Base-by-base conservation (phyloP, 129 eudicot genomes). In the Flaveria sonorensis region DNA sequence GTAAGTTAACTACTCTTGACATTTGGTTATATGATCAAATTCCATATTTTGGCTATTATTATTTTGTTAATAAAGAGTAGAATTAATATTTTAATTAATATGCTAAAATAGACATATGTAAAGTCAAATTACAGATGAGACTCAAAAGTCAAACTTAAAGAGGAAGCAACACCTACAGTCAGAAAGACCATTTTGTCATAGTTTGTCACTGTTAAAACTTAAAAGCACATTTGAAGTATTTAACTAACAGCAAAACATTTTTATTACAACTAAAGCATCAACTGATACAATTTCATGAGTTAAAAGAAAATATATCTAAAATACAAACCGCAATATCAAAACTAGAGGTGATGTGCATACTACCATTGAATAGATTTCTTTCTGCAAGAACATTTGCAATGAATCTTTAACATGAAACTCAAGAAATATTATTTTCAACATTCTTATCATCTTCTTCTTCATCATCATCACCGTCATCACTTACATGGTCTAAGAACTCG, bases 401-500 rank as follows among this genome's bases (percentile, higher is more conserved):
- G 12, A 39, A 24, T 70, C 43, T 24, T n/a, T 9, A 32, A 30
- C 50, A 55, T 6, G 23, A 42, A 43, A 68, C 60, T 77, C 68
- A 68, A 66, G 65, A 76, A 32, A 52, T 73, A 63, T 28, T 76
- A 46, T 53, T 66, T 16, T 52, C 74, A 16, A 18, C 11, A 52
- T 36, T 42, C 5, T 3, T 36, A 4, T 86, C 40, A 11, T 83
- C 81, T 0, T 86, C 40, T 10, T 39, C 56, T 21, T 56, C 53
- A 4, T 69, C 70, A 0, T 70, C 81, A 40, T 84, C 78, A 0
- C 86, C 67, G 14, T 39, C 56, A 19, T 87, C 89, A 2, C 83
- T 87, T 56, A 85, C 74, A 20, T 84, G 73, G 69, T 92, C 97
- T 53, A 92, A 89, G 80, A 92, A 89, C 42, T 50, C 30, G 51